Evolutionary conservation across 1,139 yeast genomes (phyloP).

Genomic region (Insectozyma bohioensis): DNA sequence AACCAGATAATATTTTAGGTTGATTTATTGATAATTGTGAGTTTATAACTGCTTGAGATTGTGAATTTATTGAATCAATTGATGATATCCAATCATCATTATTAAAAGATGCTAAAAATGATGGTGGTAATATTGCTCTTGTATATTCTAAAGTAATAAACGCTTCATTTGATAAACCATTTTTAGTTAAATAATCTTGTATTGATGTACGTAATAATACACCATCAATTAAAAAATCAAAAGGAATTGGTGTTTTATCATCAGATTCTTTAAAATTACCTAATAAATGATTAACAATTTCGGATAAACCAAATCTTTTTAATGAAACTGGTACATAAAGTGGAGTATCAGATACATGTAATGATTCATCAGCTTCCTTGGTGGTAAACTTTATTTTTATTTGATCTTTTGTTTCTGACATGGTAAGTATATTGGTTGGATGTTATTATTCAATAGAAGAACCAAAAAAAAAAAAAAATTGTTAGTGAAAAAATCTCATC

Average conservation of each 20-base stretch:
- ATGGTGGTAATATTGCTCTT: conserved; percentile 90
- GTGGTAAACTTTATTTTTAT: conserved; percentile 83
- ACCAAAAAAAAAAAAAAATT: not conserved
- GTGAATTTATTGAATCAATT: conserved; percentile 50
- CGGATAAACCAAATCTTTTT: conserved; percentile 90
- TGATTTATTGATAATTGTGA: conserved; percentile 29
- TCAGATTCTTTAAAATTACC: conserved; percentile 23
- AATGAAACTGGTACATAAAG: conserved; percentile 82
- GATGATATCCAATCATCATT: conserved; percentile 97
- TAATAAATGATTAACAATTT: conserved; percentile 87
- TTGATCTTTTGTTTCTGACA: conserved; percentile 34
- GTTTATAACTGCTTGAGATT: conserved; percentile 24
- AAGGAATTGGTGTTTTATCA: conserved; percentile 69
- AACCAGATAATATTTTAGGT: conserved; percentile 76
- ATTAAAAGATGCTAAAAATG: conserved; percentile 80
- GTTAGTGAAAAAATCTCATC: conserved; percentile 4
- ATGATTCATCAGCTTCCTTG: conserved; percentile 72
- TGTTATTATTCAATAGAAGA: conserved; percentile 3
- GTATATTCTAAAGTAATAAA: conserved; percentile 83
- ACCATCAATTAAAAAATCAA: conserved; percentile 90
- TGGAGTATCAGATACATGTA: conserved; percentile 80
- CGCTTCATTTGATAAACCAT: conserved; percentile 83
- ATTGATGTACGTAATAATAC: conserved; percentile 73
- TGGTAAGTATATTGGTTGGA: too few species aligned
- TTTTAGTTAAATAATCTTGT: conserved; percentile 70